phyloP scores from a whole-genome alignment of 148 eudicot genomes.

The Chenopodium album region DNA sequence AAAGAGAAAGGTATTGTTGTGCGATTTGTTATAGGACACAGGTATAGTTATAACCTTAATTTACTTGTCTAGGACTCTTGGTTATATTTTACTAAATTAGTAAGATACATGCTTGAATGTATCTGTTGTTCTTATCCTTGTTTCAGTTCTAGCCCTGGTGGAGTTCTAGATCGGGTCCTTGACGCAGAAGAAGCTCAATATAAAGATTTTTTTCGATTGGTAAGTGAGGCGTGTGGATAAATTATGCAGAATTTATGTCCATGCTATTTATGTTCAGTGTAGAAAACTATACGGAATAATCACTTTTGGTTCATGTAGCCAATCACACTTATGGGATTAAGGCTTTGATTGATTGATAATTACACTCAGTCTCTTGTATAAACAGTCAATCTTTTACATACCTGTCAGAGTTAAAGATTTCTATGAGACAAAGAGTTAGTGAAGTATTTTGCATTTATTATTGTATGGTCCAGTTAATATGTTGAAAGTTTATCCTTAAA shows the following conservation, averaged over 20 bases:
- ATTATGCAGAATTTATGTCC: background rate
- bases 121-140: background rate
- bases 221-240: constrained; percentile 20
- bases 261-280: background rate
- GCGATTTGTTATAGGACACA: constrained; percentile 80
- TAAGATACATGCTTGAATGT: background rate
- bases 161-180: constrained; percentile 68
- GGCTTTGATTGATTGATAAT: too few species aligned
- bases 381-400: background rate
- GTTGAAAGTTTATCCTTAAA: too few species aligned
- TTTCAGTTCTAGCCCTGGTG: constrained; percentile 65
- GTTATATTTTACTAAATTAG: background rate
- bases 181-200: constrained; percentile 64
- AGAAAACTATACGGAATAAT: too few species aligned
- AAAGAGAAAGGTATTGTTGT: constrained; percentile 70
- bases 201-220: constrained; percentile 69
- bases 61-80: background rate
- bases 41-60: constrained; percentile 30
- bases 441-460: background rate
- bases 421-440: background rate
- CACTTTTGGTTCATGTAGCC: too few species aligned
- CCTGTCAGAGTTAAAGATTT: background rate
- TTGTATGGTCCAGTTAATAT: background rate
- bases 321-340: too few species aligned
- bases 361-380: background rate